phyloP scores from a whole-genome alignment of 2,329 filamentous ascomycete genomes.

The Podosphaera aphanis region DNA sequence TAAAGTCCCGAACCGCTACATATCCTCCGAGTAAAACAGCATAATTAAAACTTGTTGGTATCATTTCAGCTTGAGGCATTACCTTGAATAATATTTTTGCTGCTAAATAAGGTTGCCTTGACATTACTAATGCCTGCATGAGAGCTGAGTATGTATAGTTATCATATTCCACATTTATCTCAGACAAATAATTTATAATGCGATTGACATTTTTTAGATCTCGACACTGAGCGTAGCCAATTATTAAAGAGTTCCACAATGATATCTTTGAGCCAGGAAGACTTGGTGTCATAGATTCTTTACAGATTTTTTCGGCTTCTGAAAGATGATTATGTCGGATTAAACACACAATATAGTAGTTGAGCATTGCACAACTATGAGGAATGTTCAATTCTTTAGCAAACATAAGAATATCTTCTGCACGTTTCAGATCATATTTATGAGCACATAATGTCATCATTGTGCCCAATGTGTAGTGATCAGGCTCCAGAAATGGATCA shows the following conservation, averaged over 20 bases:
- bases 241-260: constrained; percentile 61
- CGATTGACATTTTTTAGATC: constrained; percentile 29
- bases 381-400: constrained; percentile 30
- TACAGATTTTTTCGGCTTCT: constrained; percentile 34
- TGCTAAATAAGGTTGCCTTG: constrained; percentile 29
- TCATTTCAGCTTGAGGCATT: constrained; percentile 24
- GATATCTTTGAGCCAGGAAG: constrained; percentile 29
- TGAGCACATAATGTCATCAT: constrained; percentile 49
- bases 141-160: constrained; percentile 35
- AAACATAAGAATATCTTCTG: constrained; percentile 38
- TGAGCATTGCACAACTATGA: constrained; percentile 33
- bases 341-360: constrained; percentile 43
- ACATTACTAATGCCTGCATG: constrained; percentile 30
- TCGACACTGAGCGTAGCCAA: constrained; percentile 40
- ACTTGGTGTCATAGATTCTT: constrained; percentile 25
- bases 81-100: constrained; percentile 26
- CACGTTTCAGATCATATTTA: constrained; percentile 49
- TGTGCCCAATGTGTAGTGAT: constrained; percentile 43
- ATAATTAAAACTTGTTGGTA: constrained; percentile 25
- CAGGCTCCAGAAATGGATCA: constrained; percentile 25
- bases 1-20: constrained; percentile 17
- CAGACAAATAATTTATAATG: constrained; percentile 30
- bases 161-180: constrained; percentile 26
- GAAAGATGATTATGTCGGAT: constrained; percentile 29
- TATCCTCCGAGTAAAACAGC: constrained; percentile 28